Base-by-base conservation (phyloP, 768 basidiomycete genomes). In the Lentinus brumalis region DNA sequence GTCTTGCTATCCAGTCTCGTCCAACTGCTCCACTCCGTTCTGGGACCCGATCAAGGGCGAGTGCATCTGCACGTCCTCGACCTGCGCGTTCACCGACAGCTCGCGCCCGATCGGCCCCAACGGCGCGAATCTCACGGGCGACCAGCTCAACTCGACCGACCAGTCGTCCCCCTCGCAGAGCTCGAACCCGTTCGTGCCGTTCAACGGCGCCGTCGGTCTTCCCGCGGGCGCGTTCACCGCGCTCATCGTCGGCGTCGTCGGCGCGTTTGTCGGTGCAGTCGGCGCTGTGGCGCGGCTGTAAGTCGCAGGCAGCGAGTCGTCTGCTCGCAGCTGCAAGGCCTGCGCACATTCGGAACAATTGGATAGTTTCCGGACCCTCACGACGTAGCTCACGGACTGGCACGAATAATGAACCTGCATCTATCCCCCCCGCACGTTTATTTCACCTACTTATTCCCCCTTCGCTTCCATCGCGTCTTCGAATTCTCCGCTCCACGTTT, bases 11-110 rank as follows among this genome's bases (percentile, higher is more conserved):
- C 45, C 60, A 88, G 87, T 91, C 3, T 83, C 89, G 26, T 59
- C 79, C 21, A 88, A 89, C 74, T 91, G 89, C 73, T 86, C 87
- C 4, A 91, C 89, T 10, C 80, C 87, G 3, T 92, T 89, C 80
- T 92, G 89, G 88, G 90, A 92, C 71, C 91, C 91, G 2, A 80
- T 91, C 53, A 77, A 64, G 30, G 86, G 84, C 66, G 74, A 78
- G 40, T 92, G 91, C 65, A 74, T 86, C 53, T 92, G 90, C 74
- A 80, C 74, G 0, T 79, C 81, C 2, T 64, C 60, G 53, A 75
- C 73, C 2, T 92, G 92, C 71, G 75, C 79, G 0, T 92, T 92
- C 73, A 71, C 72, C 4, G 91, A 93, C 67, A 72, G 79, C 45
- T 82, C 86, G 18, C 77, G 86, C 44, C 80, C 86, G 5, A 86